Base-by-base conservation (phyloP, 2,329 filamentous ascomycete genomes). In the Sporothrix variecibatus region DNA sequence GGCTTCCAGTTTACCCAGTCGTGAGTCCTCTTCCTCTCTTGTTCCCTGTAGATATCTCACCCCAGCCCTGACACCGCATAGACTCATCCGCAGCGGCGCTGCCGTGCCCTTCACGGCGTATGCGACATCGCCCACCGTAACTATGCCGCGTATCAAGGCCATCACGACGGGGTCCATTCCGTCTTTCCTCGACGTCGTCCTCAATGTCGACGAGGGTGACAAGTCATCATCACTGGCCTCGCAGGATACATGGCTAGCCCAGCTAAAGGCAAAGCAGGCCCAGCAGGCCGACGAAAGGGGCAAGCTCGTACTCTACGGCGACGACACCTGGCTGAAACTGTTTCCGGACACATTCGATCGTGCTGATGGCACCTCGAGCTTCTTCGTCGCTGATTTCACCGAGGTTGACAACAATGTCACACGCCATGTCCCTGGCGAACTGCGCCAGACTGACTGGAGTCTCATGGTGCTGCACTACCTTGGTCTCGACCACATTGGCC, bases 401-500 rank as follows among this genome's bases (percentile, higher is more conserved):
- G 95, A 99, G 85, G 97, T 99, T 77, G 96, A 99, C 83, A 92
- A 94, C 81, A 99, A 99, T 82, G 96, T 99, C 78, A 99, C 96
- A 2, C 90, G 96, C 76, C 94, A 99, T 84, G 86, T 99, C 72
- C 87, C 92, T 5, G 85, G 85, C 49, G 95, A 98, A 83, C 86
- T 99, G 75, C 82, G 85, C 73, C 91, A 89, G 56, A 84, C 89
- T 73, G 96, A 99, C 80, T 99, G 96, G 96, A 92, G 93, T 81
- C 92, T 92, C 2, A 92, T 98, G 91, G 91, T 99, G 26, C 88
- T 99, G 82, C 96, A 99, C 83, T 99, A 97, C 80, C 89, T 99
- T 58, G 96, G 96, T 0, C 86, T 99, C 73, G 96, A 99, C 81
- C 96, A 99, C 80, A 99, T 99, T 79, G 96, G 96, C 34, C 96